Percentiles rank a stretch among this genome's conserved stretches.
Evolutionary conservation across 805 yeast species (phyloP).

Genomic region (Scheffersomyces ergatensis): DNA sequence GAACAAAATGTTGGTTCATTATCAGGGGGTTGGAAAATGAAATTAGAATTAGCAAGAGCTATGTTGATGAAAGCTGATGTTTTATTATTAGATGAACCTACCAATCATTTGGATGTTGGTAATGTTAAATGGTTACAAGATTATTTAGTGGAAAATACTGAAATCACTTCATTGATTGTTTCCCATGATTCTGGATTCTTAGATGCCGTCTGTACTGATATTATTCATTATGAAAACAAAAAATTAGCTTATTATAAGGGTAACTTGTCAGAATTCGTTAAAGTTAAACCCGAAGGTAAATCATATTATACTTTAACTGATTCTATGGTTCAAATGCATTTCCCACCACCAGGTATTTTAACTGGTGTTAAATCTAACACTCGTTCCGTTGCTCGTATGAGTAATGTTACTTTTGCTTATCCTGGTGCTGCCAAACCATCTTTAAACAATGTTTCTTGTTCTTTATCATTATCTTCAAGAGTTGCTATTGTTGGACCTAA

Average conservation of each 20-base stretch:
- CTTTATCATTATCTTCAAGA: constrained; percentile 93
- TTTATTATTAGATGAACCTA: constrained; percentile 93
- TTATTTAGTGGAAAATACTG: constrained; percentile 75
- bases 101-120: constrained; percentile 93
- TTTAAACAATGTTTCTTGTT: constrained; percentile 73
- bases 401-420: constrained; percentile 80
- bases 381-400: constrained; percentile 87
- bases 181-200: constrained; percentile 97
- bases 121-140: constrained; percentile 94
- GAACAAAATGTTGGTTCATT: constrained; percentile 89
- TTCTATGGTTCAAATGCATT: constrained; percentile 90
- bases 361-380: constrained; percentile 97
- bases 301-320: constrained; percentile 93
- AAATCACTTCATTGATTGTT: constrained; percentile 91
- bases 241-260: constrained; percentile 95
- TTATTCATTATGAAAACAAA: constrained; percentile 93
- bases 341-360: constrained; percentile 97
- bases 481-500: constrained; percentile 96
- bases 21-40: constrained; percentile 99
- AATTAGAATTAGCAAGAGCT: constrained; percentile 96
- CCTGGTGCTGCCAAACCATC: constrained; percentile 90
- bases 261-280: constrained; percentile 87
- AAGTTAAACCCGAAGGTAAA: constrained; percentile 92
- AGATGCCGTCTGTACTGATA: constrained; percentile 94
- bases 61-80: constrained; percentile 98